Evolutionary conservation across 192 early-diverging fungal genomes (phyloP), one percentile per base, ranked within the genome.

Genomic region (Linnemannia exigua): DNA sequence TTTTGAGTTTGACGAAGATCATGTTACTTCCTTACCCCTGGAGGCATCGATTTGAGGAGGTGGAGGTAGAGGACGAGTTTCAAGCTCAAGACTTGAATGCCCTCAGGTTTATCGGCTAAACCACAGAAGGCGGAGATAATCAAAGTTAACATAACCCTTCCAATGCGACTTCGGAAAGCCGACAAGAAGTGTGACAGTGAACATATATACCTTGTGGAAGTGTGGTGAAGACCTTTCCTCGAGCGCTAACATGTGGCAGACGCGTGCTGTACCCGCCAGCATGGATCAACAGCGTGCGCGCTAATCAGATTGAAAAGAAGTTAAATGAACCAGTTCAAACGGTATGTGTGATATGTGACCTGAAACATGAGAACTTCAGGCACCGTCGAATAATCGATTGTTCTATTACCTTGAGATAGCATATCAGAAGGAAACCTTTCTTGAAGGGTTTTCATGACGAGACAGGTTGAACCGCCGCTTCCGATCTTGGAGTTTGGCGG

Each of bases 241-340:
- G 63, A 11, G 80, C 77, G 54, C 88, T 89, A 22, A 88, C 87
- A 81, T 89, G 88, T 5, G 88, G 88, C 28, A 89, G 37, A 68
- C 88, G 77, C 15, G 80, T 89, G 35, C 87, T 85, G 69, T 89
- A 89, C 0, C 88, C 88, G 16, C 88, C 88, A 31, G 88, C 81
- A 68, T 89, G 88, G 46, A 89, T 84, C 36, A 89, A 58, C 12
- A 89, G 78, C 19, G 79, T 70, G 2, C 79, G 72, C 4, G 76
- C 86, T 87, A 66, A n/a, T n/a, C n/a, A n/a, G n/a, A n/a, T n/a
- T n/a, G n/a, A n/a, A 15, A 16, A 8, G 44, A 44, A 61, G 15
- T 41, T 52, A 15, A 67, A 63, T 54, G 5, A 76, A n/a, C 31
- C 12, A 38, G 35, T 36, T 17, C 15, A 36, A 31, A 44, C 11